Base-by-base conservation (phyloP, 2,329 filamentous ascomycete genomes). In the Colletotrichum sp. region DNA sequence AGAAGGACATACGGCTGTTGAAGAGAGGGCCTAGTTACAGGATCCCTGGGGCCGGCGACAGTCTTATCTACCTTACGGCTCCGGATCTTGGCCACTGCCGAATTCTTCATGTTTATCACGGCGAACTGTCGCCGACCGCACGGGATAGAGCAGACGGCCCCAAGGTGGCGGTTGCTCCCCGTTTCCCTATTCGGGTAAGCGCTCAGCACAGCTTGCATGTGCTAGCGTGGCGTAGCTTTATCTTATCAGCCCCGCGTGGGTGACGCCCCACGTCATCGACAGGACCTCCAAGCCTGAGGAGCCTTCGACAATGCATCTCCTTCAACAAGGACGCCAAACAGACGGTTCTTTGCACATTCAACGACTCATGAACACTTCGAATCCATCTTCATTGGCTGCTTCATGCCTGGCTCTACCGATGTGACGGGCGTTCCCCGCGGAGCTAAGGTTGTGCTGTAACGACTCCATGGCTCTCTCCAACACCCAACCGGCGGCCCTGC, bases 171-270 rank as follows among this genome's bases (percentile, higher is more conserved):
- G 70, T 74, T 76, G 72, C 71, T 76, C 36, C 71, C 72, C 18
- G 65, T 73, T 76, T 76, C 66, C 74, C 74, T 76, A 65, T 69
- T 76, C 32, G 70, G 70, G 74, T 69, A 76, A 76, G 74, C 74
- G 70, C 52, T 60, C 66, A 73, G 60, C 74, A 76, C 74, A 49
- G 74, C 70, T 76, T 74, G 74, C 74, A 74, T 76, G 59, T 74
- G 34, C 32, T 73, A 74, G 70, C 73, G 72, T 44, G 63, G 12
- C 59, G 32, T 68, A 64, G 70, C 73, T 73, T 73, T 74, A 76
- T 76, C 74, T 76, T 76, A 76, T 76, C 74, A 60, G 70, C 74
- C 74, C 74, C 74, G 70, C 70, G 70, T 65, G 44, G 59, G 71
- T 49, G 44, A 63, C 62, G 59, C 73, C 70, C 73, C 73, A 73